Conservation (phyloP, 352 stramenopile species). For the Pythium vanterpoolii region DNA sequence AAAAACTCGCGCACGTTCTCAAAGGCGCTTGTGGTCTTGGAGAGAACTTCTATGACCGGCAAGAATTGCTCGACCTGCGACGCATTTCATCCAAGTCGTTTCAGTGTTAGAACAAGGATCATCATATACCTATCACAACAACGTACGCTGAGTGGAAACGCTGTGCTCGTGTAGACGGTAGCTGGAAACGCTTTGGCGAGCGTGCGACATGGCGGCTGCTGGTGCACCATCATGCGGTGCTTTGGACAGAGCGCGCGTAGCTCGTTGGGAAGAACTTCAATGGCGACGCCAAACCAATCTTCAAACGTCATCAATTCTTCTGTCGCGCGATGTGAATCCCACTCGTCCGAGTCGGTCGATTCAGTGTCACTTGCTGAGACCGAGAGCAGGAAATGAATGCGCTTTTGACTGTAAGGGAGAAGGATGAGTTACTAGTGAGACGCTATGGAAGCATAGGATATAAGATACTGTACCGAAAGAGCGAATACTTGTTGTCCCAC, state of each 20-base stretch:
- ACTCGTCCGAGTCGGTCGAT: conserved; percentile 15
- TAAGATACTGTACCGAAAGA: conserved; percentile 35
- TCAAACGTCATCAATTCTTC: conserved; percentile 51
- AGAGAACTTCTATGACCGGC: conserved; percentile 62
- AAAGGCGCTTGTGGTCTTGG: conserved; percentile 61
- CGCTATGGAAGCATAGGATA: background rate
- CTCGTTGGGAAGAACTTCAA: conserved; percentile 32
- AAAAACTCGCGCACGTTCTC: conserved; percentile 65
- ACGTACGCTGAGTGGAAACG: conserved; percentile 56
- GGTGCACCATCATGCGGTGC: conserved; percentile 49
- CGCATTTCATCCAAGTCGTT: background rate
- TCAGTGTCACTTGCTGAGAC: conserved; percentile 11
- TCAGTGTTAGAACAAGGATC: background rate
- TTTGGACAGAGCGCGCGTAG: conserved; percentile 36
- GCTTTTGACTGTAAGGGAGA: conserved; percentile 32
- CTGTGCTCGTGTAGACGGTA: conserved; percentile 53
- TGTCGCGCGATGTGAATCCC: conserved; percentile 30
- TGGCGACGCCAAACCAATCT: conserved; percentile 54
- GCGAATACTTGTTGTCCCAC: conserved; percentile 64
- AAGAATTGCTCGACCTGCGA: conserved; percentile 51
- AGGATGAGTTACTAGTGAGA: background rate
- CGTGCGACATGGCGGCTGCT: conserved; percentile 40
- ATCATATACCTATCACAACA: background rate
- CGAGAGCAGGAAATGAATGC: conserved; percentile 34
- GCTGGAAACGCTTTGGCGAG: conserved; percentile 55